Evolutionary conservation across 73 alveolate species (phyloP), one percentile per base, ranked within the genome.

Genomic region (Paramecium octaurelia): DNA sequence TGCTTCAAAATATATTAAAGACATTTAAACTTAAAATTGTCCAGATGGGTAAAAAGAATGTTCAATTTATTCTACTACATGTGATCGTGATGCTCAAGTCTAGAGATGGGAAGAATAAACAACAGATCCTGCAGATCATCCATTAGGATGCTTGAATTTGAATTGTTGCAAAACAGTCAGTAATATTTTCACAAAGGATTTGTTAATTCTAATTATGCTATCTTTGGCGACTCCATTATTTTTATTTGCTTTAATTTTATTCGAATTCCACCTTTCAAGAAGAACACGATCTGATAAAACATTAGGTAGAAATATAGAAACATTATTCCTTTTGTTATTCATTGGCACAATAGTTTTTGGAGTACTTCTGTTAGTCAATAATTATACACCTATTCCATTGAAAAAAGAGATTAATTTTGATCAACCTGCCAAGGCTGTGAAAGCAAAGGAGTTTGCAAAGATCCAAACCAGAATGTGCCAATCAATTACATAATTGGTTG

Each of bases 241-340:
- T 44, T 24, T 80, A 40, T 80, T 80, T 80, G 73, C 91, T 9
- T 35, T 80, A 4, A 80, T 80, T 46, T 46, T 80, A 43, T 80
- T 80, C 44, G 70, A 80, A 48, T 80, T 80, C 12, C 91, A 80
- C 23, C 76, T 80, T 20, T 42, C 91, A 34, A 80, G 75, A 44
- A 80, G 70, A 46, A 35, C 73, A 31, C 43, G 75, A 80, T 24
- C 64, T 23, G 91, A 80, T 38, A 80, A 48, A 48, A 80, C 91
- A 10, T 27, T 80, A 11, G 91, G 91, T 23, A 80, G 75, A 46
- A 80, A 42, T 2, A 24, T 80, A 48, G 91, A 80, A 27, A 80
- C 57, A 27, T 42, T 80, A 43, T 80, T 80, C 24, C n/a, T 80
- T 4, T 31, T 80, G 11, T 64, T 80, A 9, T 80, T 44, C 12